These are phyloP conservation scores for Aspergillus udagawae DNA, from an alignment of 2,329 filamentous ascomycete species.

Conservation along the genomic window DNA sequence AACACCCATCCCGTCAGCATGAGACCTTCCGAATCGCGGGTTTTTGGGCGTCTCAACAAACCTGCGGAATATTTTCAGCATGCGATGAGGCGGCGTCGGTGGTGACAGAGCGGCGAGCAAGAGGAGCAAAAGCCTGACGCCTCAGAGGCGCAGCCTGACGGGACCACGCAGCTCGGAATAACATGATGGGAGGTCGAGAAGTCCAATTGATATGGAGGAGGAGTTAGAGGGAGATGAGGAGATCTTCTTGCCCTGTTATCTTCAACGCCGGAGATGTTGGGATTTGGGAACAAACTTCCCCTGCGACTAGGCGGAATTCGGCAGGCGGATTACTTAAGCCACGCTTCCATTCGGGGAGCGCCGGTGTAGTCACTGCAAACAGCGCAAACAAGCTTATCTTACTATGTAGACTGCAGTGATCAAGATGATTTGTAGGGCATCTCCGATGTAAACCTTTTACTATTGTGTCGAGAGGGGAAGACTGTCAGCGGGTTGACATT, in stretches of 20 bases:
- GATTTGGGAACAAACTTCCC: slow-evolving; percentile 25
- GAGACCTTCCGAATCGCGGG: slow-evolving; percentile 1
- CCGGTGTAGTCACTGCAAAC: slow-evolving; percentile 32
- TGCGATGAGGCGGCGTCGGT: slow-evolving; percentile 92
- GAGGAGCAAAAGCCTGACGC: slow-evolving; percentile 43
- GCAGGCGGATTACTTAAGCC: slow-evolving; percentile 18
- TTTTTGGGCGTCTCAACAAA: slow-evolving; percentile 48
- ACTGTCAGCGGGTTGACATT: too few relatives aligned
- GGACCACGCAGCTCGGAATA: slow-evolving; percentile 66
- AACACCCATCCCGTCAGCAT: slow-evolving; percentile 19
- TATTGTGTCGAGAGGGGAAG: too few relatives aligned
- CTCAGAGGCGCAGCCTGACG: slow-evolving; percentile 57
- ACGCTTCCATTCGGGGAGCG: slow-evolving; percentile 16
- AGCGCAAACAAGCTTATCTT: slow-evolving; percentile 18
- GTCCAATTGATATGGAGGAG: slow-evolving; percentile 26
- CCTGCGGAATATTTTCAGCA: slow-evolving; percentile 72
- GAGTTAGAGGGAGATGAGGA: slow-evolving; percentile 12
- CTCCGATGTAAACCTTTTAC: neutral
- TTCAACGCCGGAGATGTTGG: slow-evolving; percentile 32
- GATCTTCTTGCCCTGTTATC: slow-evolving; percentile 22
- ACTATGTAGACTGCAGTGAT: too few relatives aligned
- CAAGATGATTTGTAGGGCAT: neutral
- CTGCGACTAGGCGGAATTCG: slow-evolving; percentile 25
- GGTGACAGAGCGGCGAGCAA: slow-evolving; percentile 73
- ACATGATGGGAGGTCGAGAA: slow-evolving; percentile 51